A percentile compares a stretch with the other conserved stretches of the same genome.
These are phyloP conservation scores for Morella rubra DNA, from an alignment of 306 rosid genomes.

Conservation along the genomic window DNA sequence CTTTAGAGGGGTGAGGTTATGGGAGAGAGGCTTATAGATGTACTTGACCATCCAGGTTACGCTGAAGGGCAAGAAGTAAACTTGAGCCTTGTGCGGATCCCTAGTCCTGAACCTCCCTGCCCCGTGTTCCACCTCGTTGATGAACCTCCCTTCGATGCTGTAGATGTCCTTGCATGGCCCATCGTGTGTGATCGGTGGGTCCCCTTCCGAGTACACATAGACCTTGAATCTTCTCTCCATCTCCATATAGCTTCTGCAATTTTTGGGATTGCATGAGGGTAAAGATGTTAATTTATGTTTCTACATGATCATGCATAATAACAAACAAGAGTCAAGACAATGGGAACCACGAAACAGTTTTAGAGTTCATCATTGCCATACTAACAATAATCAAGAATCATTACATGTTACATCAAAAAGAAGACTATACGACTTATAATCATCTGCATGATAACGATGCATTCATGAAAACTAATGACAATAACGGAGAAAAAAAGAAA, in stretches of 20 bases:
- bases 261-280: neutral
- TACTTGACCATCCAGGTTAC: conserved; percentile 92
- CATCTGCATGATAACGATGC: neutral
- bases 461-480: neutral
- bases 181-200: conserved; percentile 63
- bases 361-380: conserved; percentile 1
- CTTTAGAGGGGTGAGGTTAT: conserved; percentile 45
- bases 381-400: neutral
- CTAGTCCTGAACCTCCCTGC: conserved; percentile 49
- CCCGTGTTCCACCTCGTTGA: conserved; percentile 71
- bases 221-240: conserved; percentile 85
- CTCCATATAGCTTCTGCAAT: conserved; percentile 69
- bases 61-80: conserved; percentile 77
- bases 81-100: conserved; percentile 61
- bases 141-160: conserved; percentile 80
- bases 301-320: neutral
- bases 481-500: neutral
- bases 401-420: neutral
- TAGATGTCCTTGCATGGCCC: conserved; percentile 92
- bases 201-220: conserved; percentile 75
- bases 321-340: too few species aligned
- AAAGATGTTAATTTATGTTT: neutral
- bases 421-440: neutral
- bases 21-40: conserved; percentile 45
- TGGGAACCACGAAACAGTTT: neutral